These are phyloP conservation scores for Pyrus betulifolia DNA, from an alignment of 306 rosid species.

Conservation along the genomic window DNA sequence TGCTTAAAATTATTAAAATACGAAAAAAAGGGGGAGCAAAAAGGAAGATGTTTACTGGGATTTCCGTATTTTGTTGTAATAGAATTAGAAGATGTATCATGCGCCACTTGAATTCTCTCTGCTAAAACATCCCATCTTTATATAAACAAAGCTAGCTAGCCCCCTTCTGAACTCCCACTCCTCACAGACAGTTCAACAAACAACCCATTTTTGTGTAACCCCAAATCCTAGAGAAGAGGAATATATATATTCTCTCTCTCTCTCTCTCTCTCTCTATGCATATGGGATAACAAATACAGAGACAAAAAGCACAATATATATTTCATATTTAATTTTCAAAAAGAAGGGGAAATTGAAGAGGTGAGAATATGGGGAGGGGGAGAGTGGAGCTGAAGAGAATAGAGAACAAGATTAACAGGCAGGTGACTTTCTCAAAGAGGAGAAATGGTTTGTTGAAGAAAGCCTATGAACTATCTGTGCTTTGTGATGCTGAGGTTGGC, in stretches of 20 bases:
- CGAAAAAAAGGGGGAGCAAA: constrained; percentile 24
- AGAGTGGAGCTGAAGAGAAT: constrained; percentile 83
- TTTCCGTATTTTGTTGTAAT: constrained; percentile 46
- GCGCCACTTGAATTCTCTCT: constrained; percentile 7
- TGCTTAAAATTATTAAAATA: constrained; percentile 11
- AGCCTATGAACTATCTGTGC: constrained; percentile 50
- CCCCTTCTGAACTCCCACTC: constrained; percentile 39
- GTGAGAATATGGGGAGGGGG: constrained; percentile 62
- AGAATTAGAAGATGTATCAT: not conserved
- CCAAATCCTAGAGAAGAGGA: constrained; percentile 1
- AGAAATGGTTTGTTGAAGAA: constrained; percentile 46
- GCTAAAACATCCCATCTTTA: constrained; percentile 28
- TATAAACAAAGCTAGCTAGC: constrained; percentile 4
- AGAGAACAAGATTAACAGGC: constrained; percentile 66
- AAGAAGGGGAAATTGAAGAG: not conserved
- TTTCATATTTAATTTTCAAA: not conserved
- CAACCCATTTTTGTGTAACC: constrained; percentile 12
- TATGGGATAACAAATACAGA: not conserved
- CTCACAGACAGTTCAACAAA: constrained; percentile 22
- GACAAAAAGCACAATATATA: not conserved
- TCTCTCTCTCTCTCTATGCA: not conserved
- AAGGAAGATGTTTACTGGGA: constrained; percentile 24
- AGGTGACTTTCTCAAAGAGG: constrained; percentile 52
- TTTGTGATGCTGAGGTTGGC: constrained; percentile 53
- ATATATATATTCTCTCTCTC: not conserved